These are phyloP conservation scores for Mucor lusitanicus DNA, from an alignment of 371 early-diverging fungal genomes.

Conservation along the genomic window DNA sequence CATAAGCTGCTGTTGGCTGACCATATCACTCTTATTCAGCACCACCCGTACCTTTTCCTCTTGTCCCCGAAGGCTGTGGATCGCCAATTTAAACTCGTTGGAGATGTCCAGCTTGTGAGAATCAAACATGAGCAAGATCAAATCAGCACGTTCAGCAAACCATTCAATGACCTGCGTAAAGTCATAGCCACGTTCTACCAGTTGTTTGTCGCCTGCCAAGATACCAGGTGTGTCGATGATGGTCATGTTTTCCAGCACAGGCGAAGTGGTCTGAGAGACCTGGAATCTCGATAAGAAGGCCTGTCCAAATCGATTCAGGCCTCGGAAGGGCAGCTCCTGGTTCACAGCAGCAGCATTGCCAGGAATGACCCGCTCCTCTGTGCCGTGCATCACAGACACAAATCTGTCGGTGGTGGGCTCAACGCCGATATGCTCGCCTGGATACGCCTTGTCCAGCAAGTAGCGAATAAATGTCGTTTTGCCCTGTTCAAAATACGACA, in stretches of 20 bases:
- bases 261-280: constrained; percentile 75
- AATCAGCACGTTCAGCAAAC: constrained; percentile 89
- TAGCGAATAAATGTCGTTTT: constrained; percentile 88
- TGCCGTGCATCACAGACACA: constrained; percentile 81
- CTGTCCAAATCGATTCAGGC: constrained; percentile 77
- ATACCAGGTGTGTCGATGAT: constrained; percentile 91
- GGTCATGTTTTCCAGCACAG: constrained; percentile 79
- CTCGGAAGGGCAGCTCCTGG: constrained; percentile 79
- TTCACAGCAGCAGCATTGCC: constrained; percentile 90
- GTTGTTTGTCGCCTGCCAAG: constrained; percentile 85
- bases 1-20: constrained; percentile 86
- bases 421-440: constrained; percentile 87
- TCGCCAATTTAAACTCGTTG: constrained; percentile 86
- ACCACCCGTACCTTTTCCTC: constrained; percentile 87
- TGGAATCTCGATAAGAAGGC: constrained; percentile 84
- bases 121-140: constrained; percentile 86
- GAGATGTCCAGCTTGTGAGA: constrained; percentile 89
- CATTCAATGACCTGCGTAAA: constrained; percentile 82
- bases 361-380: constrained; percentile 73
- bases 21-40: constrained; percentile 87
- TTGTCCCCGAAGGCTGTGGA: constrained; percentile 77
- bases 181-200: constrained; percentile 79
- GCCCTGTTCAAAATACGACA: constrained; percentile 44
- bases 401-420: constrained; percentile 90
- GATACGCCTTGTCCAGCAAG: constrained; percentile 81